A percentile compares a stretch with the other conserved stretches of the same genome.
These are phyloP conservation scores for Aspergillus sp. DNA, from an alignment of 2,329 filamentous ascomycete genomes.

Conservation along the genomic window DNA sequence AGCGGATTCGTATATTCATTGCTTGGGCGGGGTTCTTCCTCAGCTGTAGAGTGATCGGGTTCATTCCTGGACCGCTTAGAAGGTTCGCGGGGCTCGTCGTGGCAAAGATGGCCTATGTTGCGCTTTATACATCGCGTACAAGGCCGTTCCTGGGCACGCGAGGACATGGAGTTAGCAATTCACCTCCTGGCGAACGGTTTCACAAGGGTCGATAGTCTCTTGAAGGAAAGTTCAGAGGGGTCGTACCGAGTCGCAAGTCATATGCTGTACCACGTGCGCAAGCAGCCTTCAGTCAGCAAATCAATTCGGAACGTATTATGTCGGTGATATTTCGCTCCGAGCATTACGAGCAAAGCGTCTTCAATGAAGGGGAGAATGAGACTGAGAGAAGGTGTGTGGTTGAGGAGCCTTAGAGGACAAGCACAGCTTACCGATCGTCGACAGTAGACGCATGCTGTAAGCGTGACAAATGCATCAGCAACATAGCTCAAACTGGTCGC, in stretches of 20 bases:
- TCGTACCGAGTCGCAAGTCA: conserved; percentile 87
- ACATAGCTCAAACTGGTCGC: conserved; percentile 14
- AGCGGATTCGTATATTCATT: conserved; percentile 45
- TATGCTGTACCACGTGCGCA: conserved; percentile 63
- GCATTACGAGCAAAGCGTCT: neutral
- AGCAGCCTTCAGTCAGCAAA: conserved; percentile 48
- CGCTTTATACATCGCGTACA: conserved; percentile 98
- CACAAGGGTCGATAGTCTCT: conserved; percentile 16
- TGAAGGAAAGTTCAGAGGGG: conserved; percentile 21
- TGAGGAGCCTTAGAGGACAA: neutral
- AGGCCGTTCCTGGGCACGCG: conserved; percentile 70
- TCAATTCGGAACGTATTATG: conserved; percentile 13
- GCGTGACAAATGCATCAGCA: conserved; percentile 25
- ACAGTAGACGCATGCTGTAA: conserved; percentile 81
- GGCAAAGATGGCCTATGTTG: conserved; percentile 96
- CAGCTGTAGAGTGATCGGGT: conserved; percentile 54
- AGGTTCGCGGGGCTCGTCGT: conserved; percentile 90
- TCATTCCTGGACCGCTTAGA: conserved; percentile 76
- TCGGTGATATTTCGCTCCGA: conserved; percentile 12
- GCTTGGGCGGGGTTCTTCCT: conserved; percentile 54
- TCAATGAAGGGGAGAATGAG: neutral
- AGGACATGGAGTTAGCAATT: conserved; percentile 30
- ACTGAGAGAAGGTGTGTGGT: neutral
- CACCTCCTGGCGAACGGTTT: conserved; percentile 18
- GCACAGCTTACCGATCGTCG: conserved; percentile 77